These are phyloP conservation scores for Clonostachys byssicola DNA, from an alignment of 2,329 filamentous ascomycete species.

Conservation along the genomic window DNA sequence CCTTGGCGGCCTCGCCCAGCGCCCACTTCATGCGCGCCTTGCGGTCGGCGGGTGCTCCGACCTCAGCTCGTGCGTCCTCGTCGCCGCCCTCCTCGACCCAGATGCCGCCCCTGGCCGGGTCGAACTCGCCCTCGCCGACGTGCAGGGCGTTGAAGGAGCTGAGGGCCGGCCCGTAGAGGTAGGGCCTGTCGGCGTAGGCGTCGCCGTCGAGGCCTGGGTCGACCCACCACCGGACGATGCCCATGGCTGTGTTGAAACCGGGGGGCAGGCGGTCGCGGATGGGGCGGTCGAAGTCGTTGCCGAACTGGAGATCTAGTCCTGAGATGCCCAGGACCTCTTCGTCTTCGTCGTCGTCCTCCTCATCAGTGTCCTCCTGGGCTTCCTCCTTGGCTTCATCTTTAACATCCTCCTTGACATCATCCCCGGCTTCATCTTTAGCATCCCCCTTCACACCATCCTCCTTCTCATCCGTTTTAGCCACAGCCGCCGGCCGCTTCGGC, in stretches of 20 bases:
- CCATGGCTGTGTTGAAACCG: constrained; percentile 80
- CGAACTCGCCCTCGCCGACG: constrained; percentile 51
- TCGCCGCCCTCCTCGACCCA: constrained; percentile 65
- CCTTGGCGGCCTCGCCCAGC: constrained; percentile 40
- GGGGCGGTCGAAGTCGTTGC: constrained; percentile 91
- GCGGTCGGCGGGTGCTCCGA: constrained; percentile 46
- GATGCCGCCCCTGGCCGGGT: constrained; percentile 43
- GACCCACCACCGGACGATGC: constrained; percentile 83
- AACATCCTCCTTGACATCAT: too few relatives aligned
- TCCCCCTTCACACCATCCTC: constrained; percentile 3
- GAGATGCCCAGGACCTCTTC: constrained; percentile 44
- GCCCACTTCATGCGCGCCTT: constrained; percentile 58
- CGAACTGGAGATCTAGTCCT: constrained; percentile 77
- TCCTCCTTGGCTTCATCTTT: background rate
- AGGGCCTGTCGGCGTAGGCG: constrained; percentile 79
- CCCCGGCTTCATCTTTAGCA: constrained; percentile 5
- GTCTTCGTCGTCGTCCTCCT: constrained; percentile 6
- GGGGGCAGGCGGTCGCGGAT: constrained; percentile 83
- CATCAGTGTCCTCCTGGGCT: background rate
- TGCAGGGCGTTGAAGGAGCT: constrained; percentile 75
- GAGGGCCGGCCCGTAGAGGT: constrained; percentile 78
- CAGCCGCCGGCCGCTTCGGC: constrained; percentile 45
- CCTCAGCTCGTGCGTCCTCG: constrained; percentile 32
- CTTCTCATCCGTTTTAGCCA: background rate
- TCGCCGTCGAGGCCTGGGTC: constrained; percentile 91